phyloP scores from a whole-genome alignment of 805 yeast genomes.

The Metschnikowia cubensis region DNA sequence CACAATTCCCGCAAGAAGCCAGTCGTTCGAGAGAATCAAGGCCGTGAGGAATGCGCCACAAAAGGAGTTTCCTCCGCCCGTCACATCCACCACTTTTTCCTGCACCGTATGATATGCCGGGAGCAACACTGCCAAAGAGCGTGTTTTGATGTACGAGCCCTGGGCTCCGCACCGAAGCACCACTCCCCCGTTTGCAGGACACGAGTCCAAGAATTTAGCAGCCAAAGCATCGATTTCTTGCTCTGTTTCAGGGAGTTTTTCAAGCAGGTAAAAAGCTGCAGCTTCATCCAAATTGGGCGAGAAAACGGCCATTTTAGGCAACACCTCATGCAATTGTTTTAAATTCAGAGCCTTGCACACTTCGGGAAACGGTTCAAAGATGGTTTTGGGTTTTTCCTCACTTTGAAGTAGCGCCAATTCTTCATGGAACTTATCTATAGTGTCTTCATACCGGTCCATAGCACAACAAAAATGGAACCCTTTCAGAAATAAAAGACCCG shows the following conservation, averaged over 20 bases:
- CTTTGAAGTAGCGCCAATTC: neutral
- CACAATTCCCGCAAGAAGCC: constrained; percentile 53
- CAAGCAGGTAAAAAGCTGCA: constrained; percentile 52
- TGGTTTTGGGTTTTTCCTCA: constrained; percentile 36
- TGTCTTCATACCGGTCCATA: constrained; percentile 52
- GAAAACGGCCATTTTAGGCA: constrained; percentile 52
- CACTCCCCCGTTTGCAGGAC: constrained; percentile 44
- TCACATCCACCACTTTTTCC: constrained; percentile 35
- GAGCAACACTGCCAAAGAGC: constrained; percentile 39
- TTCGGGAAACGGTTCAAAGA: constrained; percentile 89
- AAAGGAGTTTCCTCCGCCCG: constrained; percentile 45
- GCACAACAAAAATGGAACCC: constrained; percentile 75
- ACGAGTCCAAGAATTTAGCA: constrained; percentile 20
- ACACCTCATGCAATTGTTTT: constrained; percentile 27
- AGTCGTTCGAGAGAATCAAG: constrained; percentile 46
- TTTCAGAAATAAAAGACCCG: constrained; percentile 31
- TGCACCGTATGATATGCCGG: constrained; percentile 69
- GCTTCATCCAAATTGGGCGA: constrained; percentile 89
- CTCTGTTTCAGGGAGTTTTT: constrained; percentile 37
- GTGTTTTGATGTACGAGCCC: constrained; percentile 56
- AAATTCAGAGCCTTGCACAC: constrained; percentile 53
- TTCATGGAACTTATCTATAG: constrained; percentile 34
- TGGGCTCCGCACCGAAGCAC: constrained; percentile 72
- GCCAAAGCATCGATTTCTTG: constrained; percentile 35
- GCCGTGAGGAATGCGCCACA: constrained; percentile 52